Base-by-base conservation (phyloP, 805 yeast genomes). In the Myxozyma mucilagina region DNA sequence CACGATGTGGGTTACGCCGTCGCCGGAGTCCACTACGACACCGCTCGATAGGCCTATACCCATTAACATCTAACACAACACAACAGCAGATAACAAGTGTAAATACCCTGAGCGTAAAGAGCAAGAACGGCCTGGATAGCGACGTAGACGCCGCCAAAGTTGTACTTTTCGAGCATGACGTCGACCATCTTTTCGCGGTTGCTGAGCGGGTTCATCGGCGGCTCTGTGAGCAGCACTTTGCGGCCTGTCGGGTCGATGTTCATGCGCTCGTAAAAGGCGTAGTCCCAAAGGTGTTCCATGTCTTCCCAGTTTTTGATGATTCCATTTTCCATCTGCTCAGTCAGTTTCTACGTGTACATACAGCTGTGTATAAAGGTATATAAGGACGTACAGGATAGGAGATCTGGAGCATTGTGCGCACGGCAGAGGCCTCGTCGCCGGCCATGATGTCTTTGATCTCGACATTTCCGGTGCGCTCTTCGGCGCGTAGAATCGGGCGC, bases 41-140 rank as follows among this genome's bases (percentile, higher is more conserved):
- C 99, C 99, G 0, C 96, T 89, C 31, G 96, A 87, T 69, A 93
- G 81, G 35, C 71, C 68, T 62, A 18, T 5, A 7, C 9, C 11
- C 18, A 8, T 9, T 7, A 4, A 18, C 16, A 44, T 11, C 31
- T 3, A 14, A 18, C 9, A 16, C 7, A 16, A 43, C 50, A 16
- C 39, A 13, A 35, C 8, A 36, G 1, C 34, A 11, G 3, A 9
- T 3, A 7, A 32, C 34, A 4, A 18, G 10, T 9, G 13, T 10
- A 35, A 53, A 31, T 44, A 64, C 98, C 98, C 77, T 94, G 98
- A 1, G 98, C 98, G 70, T 94, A 94, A 58, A 94, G 81, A 0
- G 98, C 98, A 71, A 94, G 82, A n/a, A 94, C 99, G 2, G 98
- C 98, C 79, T 93, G 97, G 71, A 90, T 90, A 20, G 97, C 97